Evolutionary conservation across 768 basidiomycete genomes (phyloP), one percentile per base, ranked within the genome.

Genomic region (Amanita exitialis): DNA sequence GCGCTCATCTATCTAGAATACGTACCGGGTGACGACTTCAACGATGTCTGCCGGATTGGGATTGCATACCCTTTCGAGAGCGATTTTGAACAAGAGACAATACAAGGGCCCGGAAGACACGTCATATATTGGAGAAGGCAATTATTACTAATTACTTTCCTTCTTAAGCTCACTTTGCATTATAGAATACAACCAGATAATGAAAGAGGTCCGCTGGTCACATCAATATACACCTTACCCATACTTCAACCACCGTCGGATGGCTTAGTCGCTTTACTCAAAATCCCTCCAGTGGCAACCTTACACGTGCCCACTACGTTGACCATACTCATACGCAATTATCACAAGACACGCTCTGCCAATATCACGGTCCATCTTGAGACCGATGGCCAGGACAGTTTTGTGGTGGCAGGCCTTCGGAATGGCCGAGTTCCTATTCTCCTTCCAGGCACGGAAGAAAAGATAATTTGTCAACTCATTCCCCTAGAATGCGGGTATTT

Each of bases 401-500:
- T 96, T 64, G 79, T 93, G 13, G 78, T 92, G 38, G 78, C 88
- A 2, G 93, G 94, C 0, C 62, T 86, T 32, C 72, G 88, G 43
- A 77, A 70, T 44, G 79, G 80, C 3, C 76, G 81, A 8, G 56
- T 90, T 7, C 82, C 89, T 2, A 66, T 85, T 41, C 67, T 97
- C n/a, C 69, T 88, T 38, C 85, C 91, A 0, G 83, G 83, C 4
- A 69, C 73, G 23, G 87, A 90, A 62, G 81, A 81, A 57, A 72
- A 64, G 52, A 47, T 90, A 18, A 66, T 66, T 8, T 91, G 87
- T 85, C 76, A 73, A 25, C 61, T 90, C 28, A 74, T 89, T 25
- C 85, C 89, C 1, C 63, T 90, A 35, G 84, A 86, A 53, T 88
- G 86, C 62, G 89, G 89, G 30, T 69, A 78, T 56, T 68, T 84